Evolutionary conservation across 192 early-diverging fungal species (phyloP), one percentile per base, ranked within the genome.

Genomic region (Coemansia sp.): DNA sequence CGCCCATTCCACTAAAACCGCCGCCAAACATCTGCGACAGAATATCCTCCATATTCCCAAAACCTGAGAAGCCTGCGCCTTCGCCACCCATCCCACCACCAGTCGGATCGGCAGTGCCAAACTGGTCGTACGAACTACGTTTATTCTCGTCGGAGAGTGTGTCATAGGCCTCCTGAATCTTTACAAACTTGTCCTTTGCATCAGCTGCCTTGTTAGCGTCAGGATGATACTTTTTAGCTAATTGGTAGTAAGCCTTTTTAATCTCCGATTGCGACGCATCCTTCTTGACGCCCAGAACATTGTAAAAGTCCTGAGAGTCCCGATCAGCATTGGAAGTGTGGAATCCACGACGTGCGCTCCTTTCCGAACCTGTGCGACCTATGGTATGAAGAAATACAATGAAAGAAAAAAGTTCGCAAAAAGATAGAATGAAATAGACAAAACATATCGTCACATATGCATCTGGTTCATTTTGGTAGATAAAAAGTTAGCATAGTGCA

Each of bases 81-180:
- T 67, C 74, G 4, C 69, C 71, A 3, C 71, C 83, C 49, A 65
- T 76, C 44, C 68, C 67, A 2, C 78, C 84, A 48, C 76, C 82
- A 18, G 55, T 68, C 9, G 74, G 72, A 21, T 71, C 82, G 8
- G 69, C 75, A 25, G 85, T 88, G 14, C 97, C 97, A 78, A 92
- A 94, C 80, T 92, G 88, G 81, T 99, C 95, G 59, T 95, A 99
- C 34, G 90, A 85, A 3, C 88, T 85, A 51, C 93, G 88, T 79
- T 99, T 99, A 65, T 86, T 71, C 49, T 93, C 94, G 60, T 99
- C 95, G 0, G 92, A 93, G 5, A 99, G 77, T 58, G 96, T 91
- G 83, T 97, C 94, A 69, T 99, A 99, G 0, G 97, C 95, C 65
- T 95, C 90, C 69, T 99, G 95, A 66, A 99, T 91, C 79, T 99